Percentiles rank a stretch among this genome's conserved stretches.
Evolutionary conservation across 2,329 filamentous ascomycete species (phyloP).

Genomic region (Cercospora sojina): DNA sequence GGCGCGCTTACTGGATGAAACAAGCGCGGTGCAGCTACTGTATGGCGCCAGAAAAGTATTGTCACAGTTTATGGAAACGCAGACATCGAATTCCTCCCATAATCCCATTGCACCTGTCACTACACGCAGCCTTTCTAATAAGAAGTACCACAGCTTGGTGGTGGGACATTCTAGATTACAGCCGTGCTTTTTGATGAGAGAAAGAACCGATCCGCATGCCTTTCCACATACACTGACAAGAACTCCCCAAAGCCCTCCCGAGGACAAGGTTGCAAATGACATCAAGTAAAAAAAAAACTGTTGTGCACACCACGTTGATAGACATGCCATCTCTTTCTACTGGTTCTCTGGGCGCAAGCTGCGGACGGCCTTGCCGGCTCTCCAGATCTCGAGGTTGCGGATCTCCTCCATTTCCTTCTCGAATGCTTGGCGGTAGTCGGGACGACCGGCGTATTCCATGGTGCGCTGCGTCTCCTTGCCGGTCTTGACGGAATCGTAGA

Average conservation of each 20-base stretch:
- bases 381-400: slow-evolving; percentile 97
- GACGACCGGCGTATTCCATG: slow-evolving; percentile 93
- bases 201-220: not conserved
- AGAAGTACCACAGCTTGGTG: slow-evolving; percentile 2
- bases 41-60: not conserved
- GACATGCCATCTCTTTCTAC: slow-evolving; percentile 24
- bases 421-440: slow-evolving; percentile 95
- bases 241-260: not conserved
- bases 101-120: not conserved
- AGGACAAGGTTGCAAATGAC: not conserved
- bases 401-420: slow-evolving; percentile 99
- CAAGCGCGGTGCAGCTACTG: not conserved
- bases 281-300: not conserved
- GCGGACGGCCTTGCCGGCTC: slow-evolving; percentile 94
- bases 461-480: slow-evolving; percentile 94
- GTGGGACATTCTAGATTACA: slow-evolving; percentile 4
- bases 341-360: slow-evolving; percentile 41
- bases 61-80: not conserved
- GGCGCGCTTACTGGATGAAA: not conserved
- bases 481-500: slow-evolving; percentile 89
- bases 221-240: slow-evolving; percentile 2
- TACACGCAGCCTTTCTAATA: not conserved
- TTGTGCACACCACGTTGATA: not conserved
- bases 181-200: slow-evolving; percentile 9
- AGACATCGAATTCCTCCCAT: not conserved